Evolutionary conservation across 2,329 filamentous ascomycete genomes (phyloP), one percentile per base, ranked within the genome.

Genomic region (Aspergillus sp.): DNA sequence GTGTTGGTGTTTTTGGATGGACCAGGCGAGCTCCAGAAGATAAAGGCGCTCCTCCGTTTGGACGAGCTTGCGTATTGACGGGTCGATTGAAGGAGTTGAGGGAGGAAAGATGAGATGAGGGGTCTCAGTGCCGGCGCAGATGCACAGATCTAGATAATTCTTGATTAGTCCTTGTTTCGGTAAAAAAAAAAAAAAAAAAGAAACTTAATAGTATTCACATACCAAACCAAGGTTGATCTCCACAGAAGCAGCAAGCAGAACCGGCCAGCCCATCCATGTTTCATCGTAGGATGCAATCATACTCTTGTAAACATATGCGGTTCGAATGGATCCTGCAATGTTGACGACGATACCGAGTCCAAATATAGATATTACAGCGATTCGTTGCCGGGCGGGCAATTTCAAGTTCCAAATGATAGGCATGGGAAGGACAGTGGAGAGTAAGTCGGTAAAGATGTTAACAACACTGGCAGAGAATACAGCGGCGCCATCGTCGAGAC

Each of bases 401-500:
- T 66, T 62, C 33, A 70, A 49, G 9, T 59, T 64, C 67, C 65
- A 70, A 39, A 70, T 65, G 34, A 68, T 51, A 6, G 65, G 64
- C 60, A 70, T 69, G 2, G 67, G 67, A 7, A 70, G 42, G 6
- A 61, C 44, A 4, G 66, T 65, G n/a, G 54, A 52, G 6, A 65
- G 39, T 29, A 68, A 51, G 38, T 69, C 67, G 34, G 61, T 67
- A 29, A 65, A 56, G 37, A 67, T 62, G 42, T 68, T 68, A 51
- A 66, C 53, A 11, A 64, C 49, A 47, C 65, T 67, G 5, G 61
- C 62, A 5, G 60, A 56, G 38, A 67, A 63, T 27, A 66, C 53
- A 30, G 61, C 54, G 5, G 49, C 51, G 4, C 54, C 54, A 13
- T 55, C 56, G 27, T 65, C 47, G 39, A 66, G 27, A 40, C 64